These are phyloP conservation scores for Stygiomarasmius scandens DNA, from an alignment of 1,284 basidiomycete genomes.

Conservation along the genomic window DNA sequence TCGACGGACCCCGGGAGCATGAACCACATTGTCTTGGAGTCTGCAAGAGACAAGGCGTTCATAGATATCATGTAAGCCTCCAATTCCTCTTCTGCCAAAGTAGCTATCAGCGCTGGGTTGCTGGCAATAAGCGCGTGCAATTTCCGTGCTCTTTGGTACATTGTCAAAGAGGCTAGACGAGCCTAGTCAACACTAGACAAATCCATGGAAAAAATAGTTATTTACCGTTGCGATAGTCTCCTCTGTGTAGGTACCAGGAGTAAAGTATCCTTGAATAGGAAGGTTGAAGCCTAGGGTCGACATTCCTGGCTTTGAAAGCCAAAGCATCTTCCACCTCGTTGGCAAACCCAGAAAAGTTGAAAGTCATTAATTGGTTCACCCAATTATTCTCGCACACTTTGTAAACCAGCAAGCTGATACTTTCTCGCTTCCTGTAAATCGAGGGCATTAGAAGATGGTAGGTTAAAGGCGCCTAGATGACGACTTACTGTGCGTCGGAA, in stretches of 20 bases:
- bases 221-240: conserved; percentile 88
- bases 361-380: conserved; percentile 76
- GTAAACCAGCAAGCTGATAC: conserved; percentile 79
- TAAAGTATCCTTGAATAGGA: conserved; percentile 95
- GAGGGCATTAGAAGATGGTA: conserved; percentile 14
- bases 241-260: conserved; percentile 86
- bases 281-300: conserved; percentile 83
- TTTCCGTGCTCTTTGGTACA: conserved; percentile 92
- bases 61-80: conserved; percentile 86
- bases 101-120: conserved; percentile 52
- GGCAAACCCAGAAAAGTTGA: conserved; percentile 86
- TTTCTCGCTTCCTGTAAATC: conserved; percentile 82
- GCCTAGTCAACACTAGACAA: conserved; percentile 8
- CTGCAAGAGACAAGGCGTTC: conserved; percentile 86
- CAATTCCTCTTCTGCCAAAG: conserved; percentile 74
- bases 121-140: conserved; percentile 61
- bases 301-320: conserved; percentile 93
- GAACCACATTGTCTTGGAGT: conserved; percentile 86
- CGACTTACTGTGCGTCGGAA: conserved; percentile 73
- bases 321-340: conserved; percentile 89
- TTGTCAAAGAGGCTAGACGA: conserved; percentile 77
- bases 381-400: conserved; percentile 93
- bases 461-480: conserved; percentile 10
- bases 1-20: conserved; percentile 56
- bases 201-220: conserved; percentile 21